These are phyloP conservation scores for Erysimum cheiranthoides DNA, from an alignment of 345 rosid genomes.

Conservation along the genomic window DNA sequence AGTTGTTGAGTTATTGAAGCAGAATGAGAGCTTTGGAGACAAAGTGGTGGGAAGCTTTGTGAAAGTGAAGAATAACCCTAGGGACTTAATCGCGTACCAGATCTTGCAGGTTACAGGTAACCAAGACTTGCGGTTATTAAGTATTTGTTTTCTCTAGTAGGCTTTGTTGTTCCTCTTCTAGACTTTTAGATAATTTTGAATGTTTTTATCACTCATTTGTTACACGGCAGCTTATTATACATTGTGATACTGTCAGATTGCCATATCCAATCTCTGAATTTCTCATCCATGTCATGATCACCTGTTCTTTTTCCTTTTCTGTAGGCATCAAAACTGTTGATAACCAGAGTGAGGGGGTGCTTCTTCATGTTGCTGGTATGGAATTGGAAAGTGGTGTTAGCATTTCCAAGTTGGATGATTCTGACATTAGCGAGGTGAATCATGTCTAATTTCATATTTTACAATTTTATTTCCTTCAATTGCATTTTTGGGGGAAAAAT, in stretches of 20 bases:
- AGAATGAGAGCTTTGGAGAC: constrained; percentile 44
- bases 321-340: constrained; percentile 33
- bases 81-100: constrained; percentile 43
- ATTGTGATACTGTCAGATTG: background rate
- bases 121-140: background rate
- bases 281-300: constrained; percentile 4
- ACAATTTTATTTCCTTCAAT: background rate
- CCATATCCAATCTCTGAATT: background rate
- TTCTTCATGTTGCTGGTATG: constrained; percentile 36
- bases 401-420: constrained; percentile 44
- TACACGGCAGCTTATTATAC: background rate
- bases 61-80: constrained; percentile 55
- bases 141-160: constrained; percentile 2
- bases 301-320: background rate
- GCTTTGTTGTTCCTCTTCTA: background rate
- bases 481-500: background rate
- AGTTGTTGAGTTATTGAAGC: constrained; percentile 47
- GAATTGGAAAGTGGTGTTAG: constrained; percentile 25
- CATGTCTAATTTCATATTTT: background rate
- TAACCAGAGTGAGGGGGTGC: constrained; percentile 6
- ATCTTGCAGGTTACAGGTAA: constrained; percentile 48
- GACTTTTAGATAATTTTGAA: background rate
- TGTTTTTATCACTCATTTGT: background rate
- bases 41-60: constrained; percentile 66
- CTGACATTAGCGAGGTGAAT: constrained; percentile 43